A percentile compares a stretch with the other conserved stretches of the same genome.
Evolutionary conservation across 2,329 filamentous ascomycete species (phyloP).

Genomic region (Verticillium isaacii): DNA sequence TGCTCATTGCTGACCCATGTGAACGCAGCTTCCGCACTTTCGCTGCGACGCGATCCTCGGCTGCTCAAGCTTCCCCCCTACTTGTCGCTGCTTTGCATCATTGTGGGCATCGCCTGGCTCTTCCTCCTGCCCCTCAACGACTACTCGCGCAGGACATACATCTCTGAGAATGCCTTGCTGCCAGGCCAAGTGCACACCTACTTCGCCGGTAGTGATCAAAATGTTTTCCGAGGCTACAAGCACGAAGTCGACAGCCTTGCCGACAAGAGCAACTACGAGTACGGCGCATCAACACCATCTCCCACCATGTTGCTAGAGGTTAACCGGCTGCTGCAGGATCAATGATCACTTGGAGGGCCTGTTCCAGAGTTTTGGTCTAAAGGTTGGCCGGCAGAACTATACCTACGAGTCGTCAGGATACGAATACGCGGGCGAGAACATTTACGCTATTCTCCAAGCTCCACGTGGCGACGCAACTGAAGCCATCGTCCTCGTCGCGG

Average conservation of each 20-base stretch:
- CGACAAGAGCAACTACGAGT: conserved; percentile 49
- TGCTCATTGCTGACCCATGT: not conserved
- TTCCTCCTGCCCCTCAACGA: conserved; percentile 83
- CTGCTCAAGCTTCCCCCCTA: conserved; percentile 82
- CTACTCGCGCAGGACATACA: conserved; percentile 89
- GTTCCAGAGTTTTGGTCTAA: conserved; percentile 74
- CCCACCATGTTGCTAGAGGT: not conserved
- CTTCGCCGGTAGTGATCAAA: conserved; percentile 93
- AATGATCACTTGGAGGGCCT: conserved; percentile 72
- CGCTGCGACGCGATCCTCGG: conserved; percentile 74
- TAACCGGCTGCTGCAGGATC: conserved; percentile 33
- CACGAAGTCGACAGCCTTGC: conserved; percentile 70
- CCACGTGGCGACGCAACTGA: conserved; percentile 95
- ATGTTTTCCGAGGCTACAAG: conserved; percentile 85
- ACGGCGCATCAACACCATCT: conserved; percentile 14
- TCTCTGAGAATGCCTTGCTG: conserved; percentile 93
- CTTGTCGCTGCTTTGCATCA: conserved; percentile 77
- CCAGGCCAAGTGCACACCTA: conserved; percentile 98
- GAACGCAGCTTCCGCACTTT: conserved; percentile 52
- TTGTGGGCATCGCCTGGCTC: conserved; percentile 85
- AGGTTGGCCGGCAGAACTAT: conserved; percentile 84
- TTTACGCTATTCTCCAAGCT: conserved; percentile 89
- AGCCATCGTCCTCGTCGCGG: conserved; percentile 86
- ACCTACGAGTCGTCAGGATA: conserved; percentile 75
- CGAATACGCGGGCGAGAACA: conserved; percentile 75